phyloP scores from a whole-genome alignment of 495 filamentous ascomycete species.

The Penicillium herquei region DNA sequence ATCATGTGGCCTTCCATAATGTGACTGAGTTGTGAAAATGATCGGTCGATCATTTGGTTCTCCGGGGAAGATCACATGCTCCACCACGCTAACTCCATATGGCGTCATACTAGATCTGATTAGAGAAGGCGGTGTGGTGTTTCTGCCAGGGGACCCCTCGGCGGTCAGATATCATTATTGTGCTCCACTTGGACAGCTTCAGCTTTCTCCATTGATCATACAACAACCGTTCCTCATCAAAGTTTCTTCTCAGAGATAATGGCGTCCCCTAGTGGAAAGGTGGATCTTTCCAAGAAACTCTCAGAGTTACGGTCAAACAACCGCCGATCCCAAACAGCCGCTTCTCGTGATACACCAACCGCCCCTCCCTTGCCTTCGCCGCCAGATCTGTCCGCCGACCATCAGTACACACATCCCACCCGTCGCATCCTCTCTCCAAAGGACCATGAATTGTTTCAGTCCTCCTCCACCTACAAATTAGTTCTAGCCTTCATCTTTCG shows the following conservation, averaged over 20 bases:
- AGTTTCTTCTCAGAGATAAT: constrained; percentile 15
- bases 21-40: constrained; percentile 1
- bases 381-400: constrained; percentile 59
- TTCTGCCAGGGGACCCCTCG: background rate
- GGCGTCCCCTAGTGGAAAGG: constrained; percentile 40
- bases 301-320: constrained; percentile 64
- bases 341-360: constrained; percentile 62
- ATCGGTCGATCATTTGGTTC: constrained; percentile 11
- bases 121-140: background rate
- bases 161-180: background rate
- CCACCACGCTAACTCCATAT: constrained; percentile 3
- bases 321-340: constrained; percentile 48
- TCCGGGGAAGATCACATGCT: constrained; percentile 14
- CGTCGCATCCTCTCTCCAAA: constrained; percentile 75
- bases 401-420: constrained; percentile 59
- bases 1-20: constrained; percentile 13
- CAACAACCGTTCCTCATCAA: too few relatives aligned
- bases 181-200: background rate
- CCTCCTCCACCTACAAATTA: constrained; percentile 74
- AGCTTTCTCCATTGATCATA: background rate
- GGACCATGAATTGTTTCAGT: constrained; percentile 80
- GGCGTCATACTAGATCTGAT: constrained; percentile 2
- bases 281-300: constrained; percentile 60
- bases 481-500: constrained; percentile 81
- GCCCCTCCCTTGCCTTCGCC: constrained; percentile 71